A percentile compares a stretch with the other conserved stretches of the same genome.
phyloP scores from a whole-genome alignment of 2,329 filamentous ascomycete species.

The Mariannaea elegans region DNA sequence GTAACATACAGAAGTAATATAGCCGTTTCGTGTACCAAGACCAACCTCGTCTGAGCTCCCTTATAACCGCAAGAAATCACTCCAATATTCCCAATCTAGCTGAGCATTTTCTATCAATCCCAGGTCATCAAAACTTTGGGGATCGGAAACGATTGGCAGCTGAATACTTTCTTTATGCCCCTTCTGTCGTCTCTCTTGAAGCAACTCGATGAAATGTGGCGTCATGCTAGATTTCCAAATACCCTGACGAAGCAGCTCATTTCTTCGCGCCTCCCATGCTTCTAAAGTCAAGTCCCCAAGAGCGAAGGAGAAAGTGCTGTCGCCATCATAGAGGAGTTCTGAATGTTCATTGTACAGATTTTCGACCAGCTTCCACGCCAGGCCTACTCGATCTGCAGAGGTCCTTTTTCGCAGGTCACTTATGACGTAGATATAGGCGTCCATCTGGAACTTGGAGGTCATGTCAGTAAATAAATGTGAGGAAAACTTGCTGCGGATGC shows the following conservation, averaged over 20 bases:
- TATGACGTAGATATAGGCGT: slow-evolving; percentile 44
- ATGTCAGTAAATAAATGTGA: slow-evolving; percentile 42
- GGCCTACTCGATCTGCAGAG: slow-evolving; percentile 22
- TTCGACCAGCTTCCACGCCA: slow-evolving; percentile 41
- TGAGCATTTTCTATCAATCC: slow-evolving; percentile 4
- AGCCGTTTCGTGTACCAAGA: too few relatives aligned
- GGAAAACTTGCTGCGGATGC: slow-evolving; percentile 39
- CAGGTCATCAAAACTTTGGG: not conserved
- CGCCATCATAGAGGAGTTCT: slow-evolving; percentile 15
- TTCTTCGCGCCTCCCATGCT: slow-evolving; percentile 33
- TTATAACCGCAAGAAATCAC: slow-evolving; percentile 30
- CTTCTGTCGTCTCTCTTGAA: slow-evolving; percentile 12
- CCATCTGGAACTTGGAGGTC: slow-evolving; percentile 39
- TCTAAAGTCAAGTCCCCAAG: slow-evolving; percentile 30
- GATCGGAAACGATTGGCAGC: not conserved
- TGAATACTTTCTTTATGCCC: not conserved
- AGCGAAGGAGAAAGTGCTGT: slow-evolving; percentile 15
- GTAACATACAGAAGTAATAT: too few relatives aligned
- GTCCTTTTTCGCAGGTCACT: slow-evolving; percentile 41
- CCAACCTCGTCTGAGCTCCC: too few relatives aligned
- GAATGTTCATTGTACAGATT: slow-evolving; percentile 36
- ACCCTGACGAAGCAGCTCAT: not conserved
- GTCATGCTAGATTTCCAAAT: not conserved
- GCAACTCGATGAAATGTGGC: slow-evolving; percentile 21
- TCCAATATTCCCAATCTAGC: slow-evolving; percentile 35